Percentiles rank a stretch among this genome's conserved stretches.
phyloP scores from a whole-genome alignment of 768 basidiomycete species.

The Pisolithus microcarpus region DNA sequence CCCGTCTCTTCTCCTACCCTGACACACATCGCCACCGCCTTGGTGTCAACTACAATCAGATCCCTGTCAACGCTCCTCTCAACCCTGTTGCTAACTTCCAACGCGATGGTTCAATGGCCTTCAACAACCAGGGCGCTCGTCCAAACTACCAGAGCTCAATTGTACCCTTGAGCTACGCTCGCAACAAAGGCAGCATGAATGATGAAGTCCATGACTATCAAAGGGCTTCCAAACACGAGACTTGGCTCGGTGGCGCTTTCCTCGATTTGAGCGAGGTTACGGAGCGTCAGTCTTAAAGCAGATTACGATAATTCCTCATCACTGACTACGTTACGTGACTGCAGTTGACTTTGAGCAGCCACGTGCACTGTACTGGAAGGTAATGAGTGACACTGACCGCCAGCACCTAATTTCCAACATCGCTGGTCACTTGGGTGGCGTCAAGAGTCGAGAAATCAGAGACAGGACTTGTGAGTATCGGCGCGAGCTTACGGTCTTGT shows the following conservation, averaged over 20 bases:
- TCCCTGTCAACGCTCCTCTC: slow-evolving; percentile 81
- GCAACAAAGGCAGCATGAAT: slow-evolving; percentile 40
- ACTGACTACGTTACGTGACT: background rate
- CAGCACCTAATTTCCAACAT: slow-evolving; percentile 63
- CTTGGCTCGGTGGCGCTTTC: slow-evolving; percentile 64
- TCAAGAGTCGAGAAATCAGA: slow-evolving; percentile 56
- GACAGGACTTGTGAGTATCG: slow-evolving; percentile 54
- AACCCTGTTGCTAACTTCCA: slow-evolving; percentile 84
- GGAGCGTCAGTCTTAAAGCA: slow-evolving; percentile 51
- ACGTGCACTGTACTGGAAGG: slow-evolving; percentile 57
- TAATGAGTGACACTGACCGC: slow-evolving; percentile 56
- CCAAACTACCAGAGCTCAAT: slow-evolving; percentile 86
- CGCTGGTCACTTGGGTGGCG: slow-evolving; percentile 51
- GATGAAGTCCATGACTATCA: slow-evolving; percentile 33
- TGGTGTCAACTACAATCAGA: slow-evolving; percentile 72
- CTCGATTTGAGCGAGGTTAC: slow-evolving; percentile 67
- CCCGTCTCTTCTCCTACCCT: slow-evolving; percentile 91
- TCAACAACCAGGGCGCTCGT: slow-evolving; percentile 72
- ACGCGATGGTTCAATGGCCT: slow-evolving; percentile 66
- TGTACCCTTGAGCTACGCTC: slow-evolving; percentile 59
- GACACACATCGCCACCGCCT: slow-evolving; percentile 85
- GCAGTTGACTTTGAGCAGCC: slow-evolving; percentile 84
- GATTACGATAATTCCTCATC: background rate
- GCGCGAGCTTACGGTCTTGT: background rate
- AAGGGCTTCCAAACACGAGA: slow-evolving; percentile 53